These are phyloP conservation scores for Oidiodendron maius DNA, from an alignment of 495 filamentous ascomycete genomes.

Conservation along the genomic window DNA sequence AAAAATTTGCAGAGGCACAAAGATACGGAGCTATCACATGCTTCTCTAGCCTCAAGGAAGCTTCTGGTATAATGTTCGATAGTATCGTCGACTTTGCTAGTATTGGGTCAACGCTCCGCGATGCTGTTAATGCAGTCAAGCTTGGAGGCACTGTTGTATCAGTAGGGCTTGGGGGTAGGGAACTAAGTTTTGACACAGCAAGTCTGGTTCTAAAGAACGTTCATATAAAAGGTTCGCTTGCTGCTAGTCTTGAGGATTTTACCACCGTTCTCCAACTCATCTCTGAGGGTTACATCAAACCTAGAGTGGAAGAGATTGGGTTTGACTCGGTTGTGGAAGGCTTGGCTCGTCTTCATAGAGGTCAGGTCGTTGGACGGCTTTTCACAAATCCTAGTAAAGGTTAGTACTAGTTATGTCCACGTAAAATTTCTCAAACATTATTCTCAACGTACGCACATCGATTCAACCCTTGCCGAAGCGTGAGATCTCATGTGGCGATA, in stretches of 20 bases:
- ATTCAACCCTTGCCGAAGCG: too few species aligned
- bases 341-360: too few species aligned
- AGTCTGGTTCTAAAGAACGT: background rate
- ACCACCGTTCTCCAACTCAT: too few species aligned
- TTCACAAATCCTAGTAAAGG: too few species aligned
- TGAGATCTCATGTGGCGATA: too few species aligned
- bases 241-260: background rate
- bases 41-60: background rate
- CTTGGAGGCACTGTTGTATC: background rate
- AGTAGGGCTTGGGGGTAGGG: background rate
- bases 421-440: too few species aligned
- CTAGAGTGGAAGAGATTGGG: too few species aligned
- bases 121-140: background rate
- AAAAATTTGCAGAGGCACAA: background rate
- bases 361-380: too few species aligned
- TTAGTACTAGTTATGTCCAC: too few species aligned
- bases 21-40: background rate
- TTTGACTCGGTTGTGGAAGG: too few species aligned
- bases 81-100: constrained; percentile 4
- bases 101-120: background rate
- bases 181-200: background rate
- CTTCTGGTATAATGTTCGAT: background rate
- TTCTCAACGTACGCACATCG: too few species aligned
- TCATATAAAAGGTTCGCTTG: constrained; percentile 1
- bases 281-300: too few species aligned